phyloP scores from a whole-genome alignment of 139 green algal species.

The Micractinium sp. region DNA sequence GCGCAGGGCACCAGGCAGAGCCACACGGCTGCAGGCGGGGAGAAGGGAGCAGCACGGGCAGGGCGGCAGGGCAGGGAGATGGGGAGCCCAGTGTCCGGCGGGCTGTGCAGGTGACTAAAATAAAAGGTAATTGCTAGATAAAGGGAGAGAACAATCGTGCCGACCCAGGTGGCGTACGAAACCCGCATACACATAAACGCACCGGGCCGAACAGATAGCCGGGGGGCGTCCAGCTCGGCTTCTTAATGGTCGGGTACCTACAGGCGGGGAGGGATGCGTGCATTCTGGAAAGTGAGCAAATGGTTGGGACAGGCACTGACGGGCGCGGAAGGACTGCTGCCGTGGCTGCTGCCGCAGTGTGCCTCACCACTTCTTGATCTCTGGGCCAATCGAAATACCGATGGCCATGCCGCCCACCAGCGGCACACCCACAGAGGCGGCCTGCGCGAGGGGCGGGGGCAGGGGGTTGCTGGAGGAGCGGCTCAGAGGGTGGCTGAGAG shows the following conservation, averaged over 20 bases:
- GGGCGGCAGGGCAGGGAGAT: not conserved
- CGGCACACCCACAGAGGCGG: conserved; percentile 41
- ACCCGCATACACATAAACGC: too few relatives aligned
- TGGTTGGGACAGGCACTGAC: not conserved
- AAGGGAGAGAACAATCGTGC: too few relatives aligned
- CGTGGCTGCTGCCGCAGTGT: not conserved
- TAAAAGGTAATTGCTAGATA: too few relatives aligned
- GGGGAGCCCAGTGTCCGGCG: not conserved
- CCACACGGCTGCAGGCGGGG: not conserved
- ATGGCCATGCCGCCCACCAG: conserved; percentile 43
- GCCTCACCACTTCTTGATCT: conserved; percentile 37
- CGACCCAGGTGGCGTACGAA: not conserved
- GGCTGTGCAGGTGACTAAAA: too few relatives aligned
- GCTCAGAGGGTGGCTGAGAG: not conserved
- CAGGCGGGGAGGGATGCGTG: not conserved
- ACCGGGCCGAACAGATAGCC: conserved; percentile 60
- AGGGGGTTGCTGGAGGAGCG: not conserved
- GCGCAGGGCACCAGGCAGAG: not conserved
- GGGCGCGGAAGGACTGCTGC: not conserved
- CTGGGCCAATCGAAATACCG: conserved; percentile 36
- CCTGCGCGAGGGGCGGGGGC: conserved; percentile 22
- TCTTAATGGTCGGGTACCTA: conserved; percentile 51
- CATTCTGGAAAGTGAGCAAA: not conserved
- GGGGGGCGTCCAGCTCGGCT: conserved; percentile 49
- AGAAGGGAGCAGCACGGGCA: not conserved